Evolutionary conservation across 805 yeast genomes (phyloP).

Genomic region (Candida krabiensis): DNA sequence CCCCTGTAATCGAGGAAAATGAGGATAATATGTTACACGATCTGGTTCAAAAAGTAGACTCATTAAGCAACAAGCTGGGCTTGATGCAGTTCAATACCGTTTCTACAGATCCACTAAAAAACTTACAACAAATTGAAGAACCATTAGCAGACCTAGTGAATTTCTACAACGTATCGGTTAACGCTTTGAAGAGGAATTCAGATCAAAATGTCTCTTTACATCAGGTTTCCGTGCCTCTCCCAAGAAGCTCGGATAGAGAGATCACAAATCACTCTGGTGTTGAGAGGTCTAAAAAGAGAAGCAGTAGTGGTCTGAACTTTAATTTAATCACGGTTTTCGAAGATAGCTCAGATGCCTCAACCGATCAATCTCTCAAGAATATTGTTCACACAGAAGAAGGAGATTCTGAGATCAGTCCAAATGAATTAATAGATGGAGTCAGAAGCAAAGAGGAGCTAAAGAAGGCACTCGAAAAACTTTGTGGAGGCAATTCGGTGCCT

Average conservation of each 20-base stretch:
- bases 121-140: constrained; percentile 12
- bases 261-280: constrained; percentile 3
- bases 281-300: constrained; percentile 17
- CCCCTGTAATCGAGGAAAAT: constrained; percentile 21
- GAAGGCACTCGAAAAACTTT: constrained; percentile 17
- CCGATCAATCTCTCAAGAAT: constrained; percentile 3
- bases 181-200: not conserved
- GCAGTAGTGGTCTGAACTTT: constrained; percentile 32
- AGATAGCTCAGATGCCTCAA: constrained; percentile 7
- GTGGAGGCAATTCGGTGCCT: constrained; percentile 7
- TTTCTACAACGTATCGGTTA: constrained; percentile 10
- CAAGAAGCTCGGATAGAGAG: constrained; percentile 9
- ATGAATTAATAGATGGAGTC: constrained; percentile 9
- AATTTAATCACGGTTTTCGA: constrained; percentile 25
- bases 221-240: constrained; percentile 7
- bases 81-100: constrained; percentile 19
- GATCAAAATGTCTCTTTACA: not conserved
- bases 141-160: constrained; percentile 16
- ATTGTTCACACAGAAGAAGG: constrained; percentile 18
- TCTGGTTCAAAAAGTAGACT: constrained; percentile 17
- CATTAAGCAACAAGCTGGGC: constrained; percentile 19
- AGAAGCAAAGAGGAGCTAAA: constrained; percentile 19
- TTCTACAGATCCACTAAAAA: constrained; percentile 10
- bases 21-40: constrained; percentile 21
- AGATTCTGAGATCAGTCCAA: constrained; percentile 9